A percentile compares a stretch with the other conserved stretches of the same genome.
Conservation (phyloP, 2,329 filamentous ascomycete genomes). For the Aspergillus arachidicola region DNA sequence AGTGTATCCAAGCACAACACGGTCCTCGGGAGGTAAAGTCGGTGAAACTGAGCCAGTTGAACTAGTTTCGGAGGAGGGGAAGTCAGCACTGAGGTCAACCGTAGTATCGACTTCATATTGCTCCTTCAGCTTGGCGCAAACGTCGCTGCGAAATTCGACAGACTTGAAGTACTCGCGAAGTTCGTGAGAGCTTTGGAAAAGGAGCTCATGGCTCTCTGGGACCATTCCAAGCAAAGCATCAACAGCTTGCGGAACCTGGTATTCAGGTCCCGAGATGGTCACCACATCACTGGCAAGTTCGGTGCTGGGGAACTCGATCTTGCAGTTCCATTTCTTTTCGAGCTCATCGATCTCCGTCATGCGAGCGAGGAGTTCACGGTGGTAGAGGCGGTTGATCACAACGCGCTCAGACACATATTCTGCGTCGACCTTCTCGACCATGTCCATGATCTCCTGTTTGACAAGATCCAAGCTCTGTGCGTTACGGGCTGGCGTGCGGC, state of each 20-base stretch:
- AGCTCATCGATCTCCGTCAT: constrained; percentile 89
- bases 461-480: constrained; percentile 95
- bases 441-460: constrained; percentile 98
- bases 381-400: constrained; percentile 90
- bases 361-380: constrained; percentile 87
- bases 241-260: constrained; percentile 95
- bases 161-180: constrained; percentile 82
- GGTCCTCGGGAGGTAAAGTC: constrained; percentile 52
- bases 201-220: constrained; percentile 89
- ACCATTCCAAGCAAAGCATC: constrained; percentile 99
- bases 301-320: constrained; percentile 96
- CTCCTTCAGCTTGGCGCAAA: constrained; percentile 79
- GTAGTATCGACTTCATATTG: constrained; percentile 91
- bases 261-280: constrained; percentile 93
- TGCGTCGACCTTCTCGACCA: constrained; percentile 97
- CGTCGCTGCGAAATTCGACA: constrained; percentile 75
- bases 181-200: constrained; percentile 74
- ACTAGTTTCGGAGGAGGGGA: constrained; percentile 29
- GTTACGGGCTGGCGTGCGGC: constrained; percentile 93
- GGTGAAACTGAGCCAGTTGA: constrained; percentile 44
- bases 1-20: constrained; percentile 79
- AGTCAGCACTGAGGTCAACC: constrained; percentile 56
- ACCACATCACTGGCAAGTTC: constrained; percentile 97
- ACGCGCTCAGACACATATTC: constrained; percentile 95
- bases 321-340: constrained; percentile 99